Conservation (phyloP, 805 yeast genomes). For the Spathaspora arborariae region DNA sequence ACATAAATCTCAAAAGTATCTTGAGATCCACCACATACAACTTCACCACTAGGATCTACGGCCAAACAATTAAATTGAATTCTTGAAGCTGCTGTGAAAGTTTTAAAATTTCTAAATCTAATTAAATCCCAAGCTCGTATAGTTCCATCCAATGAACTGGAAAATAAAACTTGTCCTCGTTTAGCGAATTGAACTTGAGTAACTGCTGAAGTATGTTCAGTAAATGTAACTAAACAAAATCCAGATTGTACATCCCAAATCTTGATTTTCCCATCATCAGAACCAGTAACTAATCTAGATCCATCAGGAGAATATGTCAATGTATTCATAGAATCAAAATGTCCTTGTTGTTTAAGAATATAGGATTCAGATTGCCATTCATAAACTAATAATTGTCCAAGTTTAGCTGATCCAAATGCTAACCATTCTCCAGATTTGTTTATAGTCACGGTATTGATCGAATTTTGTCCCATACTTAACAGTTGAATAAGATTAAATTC, state of each 20-base stretch:
- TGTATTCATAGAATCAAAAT: conserved; percentile 84
- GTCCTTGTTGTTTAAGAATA: conserved; percentile 94
- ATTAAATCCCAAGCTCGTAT: conserved; percentile 96
- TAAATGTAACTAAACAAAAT: conserved; percentile 86
- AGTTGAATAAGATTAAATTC: conserved; percentile 77
- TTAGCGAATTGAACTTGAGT: conserved; percentile 86
- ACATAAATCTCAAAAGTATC: conserved; percentile 89
- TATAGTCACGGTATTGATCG: conserved; percentile 76
- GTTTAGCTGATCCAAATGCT: conserved; percentile 84
- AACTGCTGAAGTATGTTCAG: conserved; percentile 86
- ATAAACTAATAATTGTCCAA: conserved; percentile 93
- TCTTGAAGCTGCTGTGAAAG: conserved; percentile 87
- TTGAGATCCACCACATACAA: conserved; percentile 90
- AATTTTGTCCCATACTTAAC: conserved; percentile 86
- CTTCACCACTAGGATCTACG: conserved; percentile 95
- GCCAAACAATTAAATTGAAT: conserved; percentile 86
- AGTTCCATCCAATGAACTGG: conserved; percentile 93
- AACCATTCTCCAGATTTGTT: conserved; percentile 94
- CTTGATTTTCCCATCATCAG: conserved; percentile 95
- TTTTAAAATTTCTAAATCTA: conserved; percentile 89
- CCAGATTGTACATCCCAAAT: conserved; percentile 95
- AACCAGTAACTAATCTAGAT: conserved; percentile 82
- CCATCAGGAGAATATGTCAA: conserved; percentile 94
- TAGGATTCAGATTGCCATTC: conserved; percentile 99
- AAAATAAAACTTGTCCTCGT: conserved; percentile 84